Base-by-base conservation (phyloP, 345 rosid species). In the Linum trigynum region DNA sequence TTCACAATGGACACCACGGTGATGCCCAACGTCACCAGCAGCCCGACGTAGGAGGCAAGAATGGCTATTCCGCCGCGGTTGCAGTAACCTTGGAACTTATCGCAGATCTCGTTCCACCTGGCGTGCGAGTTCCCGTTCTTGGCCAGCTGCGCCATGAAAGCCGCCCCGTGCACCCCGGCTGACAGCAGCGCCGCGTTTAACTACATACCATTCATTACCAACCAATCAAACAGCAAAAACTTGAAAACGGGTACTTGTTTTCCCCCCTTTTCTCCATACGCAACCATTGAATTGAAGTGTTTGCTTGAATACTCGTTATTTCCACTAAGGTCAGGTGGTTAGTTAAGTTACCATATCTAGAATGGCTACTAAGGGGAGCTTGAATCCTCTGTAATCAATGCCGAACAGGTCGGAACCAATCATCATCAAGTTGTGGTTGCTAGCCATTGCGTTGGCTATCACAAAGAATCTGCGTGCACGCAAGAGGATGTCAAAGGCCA, bases 91-190 rank as follows among this genome's bases (percentile, higher is more conserved):
- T 68, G 78, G 62, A 90, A 84, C 69, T 77, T 85, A 56, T 90
- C 97, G 36, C 99, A 94, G 4, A 90, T 81, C 65, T 85, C 79
- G 75, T 81, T 75, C 97, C 96, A 90, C 56, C 82, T 80, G 5
- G 97, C 99, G 67, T 94, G 96, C 3, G 82, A 76, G 74, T 94
- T 94, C 3, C 97, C 99, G 2, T 86, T 65, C 83, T 80, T 88
- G 51, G 94, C 97, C 1, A 92, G 56, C 73, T 84, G 90, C 7
- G 97, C 94, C 89, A 92, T 78, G 83, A 84, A 92, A 2, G 58
- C 78, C 0, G 97, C 98, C 14, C 83, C 96, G 32, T 73, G 81
- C 23, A 76, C 92, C 9, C 79, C 97, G 32, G 83, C 91, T 0
- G 97, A 85, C 7, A 75, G 69, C 67, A 85, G 40, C 0, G 69